Evolutionary conservation across 345 rosid genomes (phyloP), one percentile per base, ranked within the genome.

Genomic region (Fremontodendron californicum): DNA sequence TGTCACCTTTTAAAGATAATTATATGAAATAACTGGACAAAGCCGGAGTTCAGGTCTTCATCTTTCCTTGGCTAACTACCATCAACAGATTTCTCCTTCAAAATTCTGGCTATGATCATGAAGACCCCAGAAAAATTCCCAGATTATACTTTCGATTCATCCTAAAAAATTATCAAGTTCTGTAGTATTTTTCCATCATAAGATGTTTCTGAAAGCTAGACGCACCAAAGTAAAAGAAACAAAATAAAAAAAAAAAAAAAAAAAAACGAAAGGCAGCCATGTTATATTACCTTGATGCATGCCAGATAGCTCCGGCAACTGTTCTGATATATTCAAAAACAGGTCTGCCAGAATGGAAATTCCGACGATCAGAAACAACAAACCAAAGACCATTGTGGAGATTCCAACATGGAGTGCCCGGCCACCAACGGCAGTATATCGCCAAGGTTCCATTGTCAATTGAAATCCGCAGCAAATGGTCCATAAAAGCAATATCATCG

Each of bases 361-460:
- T 13, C 85, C 88, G 1, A 84, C 71, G 16, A 82, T 74, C 9
- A 78, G 39, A 62, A 73, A 54, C 54, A 80, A 48, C 70, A 79
- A 79, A 37, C 86, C 85, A 0, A 77, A 61, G 19, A 83, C 62
- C 77, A 81, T 64, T 3, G 82, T 80, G 10, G 74, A 40, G 72
- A 76, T 48, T 27, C 88, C 88, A 4, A 78, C 9, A 23, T 27
- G 78, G 82, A 84, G 82, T 0, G 73, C 83, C 82, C 81, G 75
- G 23, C 77, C 75, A 0, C 79, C 60, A 5, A 76, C 62, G 15
- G 61, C 70, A 0, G 52, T 27, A 19, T 78, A 65, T 11, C 80
- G 81, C 46, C 62, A 57, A 7, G 89, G 80, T 68, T 82, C 75
- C 25, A 60, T 62, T 2, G 80, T 81, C 72, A 79, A 77, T n/a